Base-by-base conservation (phyloP, 192 early-diverging fungal species). In the Backusella psychrophila region DNA sequence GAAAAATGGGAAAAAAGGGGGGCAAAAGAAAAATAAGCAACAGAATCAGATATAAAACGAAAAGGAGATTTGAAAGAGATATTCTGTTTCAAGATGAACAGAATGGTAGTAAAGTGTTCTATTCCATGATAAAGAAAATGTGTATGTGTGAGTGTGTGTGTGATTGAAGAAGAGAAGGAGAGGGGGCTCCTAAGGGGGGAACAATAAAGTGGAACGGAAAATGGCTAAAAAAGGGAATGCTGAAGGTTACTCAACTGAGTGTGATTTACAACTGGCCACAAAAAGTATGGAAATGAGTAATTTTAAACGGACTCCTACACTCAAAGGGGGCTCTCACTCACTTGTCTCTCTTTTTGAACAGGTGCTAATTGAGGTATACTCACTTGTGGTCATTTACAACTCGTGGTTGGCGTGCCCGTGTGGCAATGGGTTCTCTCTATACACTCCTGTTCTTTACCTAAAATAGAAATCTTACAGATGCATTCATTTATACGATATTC, bases 261-360 rank as follows among this genome's bases (percentile, higher is more conserved):
- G 56, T 59, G 56, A 59, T 59, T 59, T 59, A 59, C 56, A 59
- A 59, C 56, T 59, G 56, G 56, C 56, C 56, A 59, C 56, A 59
- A 56, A 49, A 56, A 59, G 56, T 59, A 26, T 59, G 23, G 56
- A 59, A 59, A 59, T 59, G 53, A 59, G 23, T 12, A 31, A 59
- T 59, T 59, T 59, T 59, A 59, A 59, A 59, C 53, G 53, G 53
- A 59, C 53, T 59, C 53, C 53, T 59, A 59, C 53, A 21, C 53
- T 49, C 44, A 49, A 59, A 59, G 53, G 53, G 53, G 53, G 19
- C 4, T 15, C 31, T 31, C 31, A 31, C 1, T 31, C 31, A 7
- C 6, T 53, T n/a, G n/a, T n/a, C n/a, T 53, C 1, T 53, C 26
- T 59, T 23, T 49, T 49, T 49, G 15, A 7, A 23, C 53, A 59